Evolutionary conservation across 257 asterid genomes (phyloP).

Genomic region (Gardenia jasminoides): DNA sequence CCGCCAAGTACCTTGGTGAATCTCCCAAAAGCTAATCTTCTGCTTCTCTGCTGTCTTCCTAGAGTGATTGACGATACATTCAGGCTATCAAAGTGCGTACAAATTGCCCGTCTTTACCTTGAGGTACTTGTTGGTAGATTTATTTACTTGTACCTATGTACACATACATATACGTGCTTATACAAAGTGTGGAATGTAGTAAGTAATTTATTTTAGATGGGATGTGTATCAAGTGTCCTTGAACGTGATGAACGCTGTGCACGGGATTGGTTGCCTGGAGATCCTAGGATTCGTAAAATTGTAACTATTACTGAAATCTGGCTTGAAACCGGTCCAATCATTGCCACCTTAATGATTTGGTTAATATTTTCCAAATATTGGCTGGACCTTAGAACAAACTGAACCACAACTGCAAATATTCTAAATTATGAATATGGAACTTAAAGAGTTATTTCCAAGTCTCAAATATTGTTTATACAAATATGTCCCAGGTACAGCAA

Average conservation of each 20-base stretch:
- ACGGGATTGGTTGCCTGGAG: not conserved
- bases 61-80: slow-evolving; percentile 93
- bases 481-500: not conserved
- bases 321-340: not conserved
- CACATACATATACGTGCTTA: not conserved
- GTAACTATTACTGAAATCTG: not conserved
- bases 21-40: slow-evolving; percentile 5
- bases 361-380: no score
- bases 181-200: not conserved
- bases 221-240: not conserved
- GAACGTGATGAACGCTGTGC: not conserved
- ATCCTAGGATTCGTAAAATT: not conserved
- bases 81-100: slow-evolving; percentile 88
- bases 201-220: not conserved
- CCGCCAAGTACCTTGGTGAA: not conserved
- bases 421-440: not conserved
- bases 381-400: not conserved
- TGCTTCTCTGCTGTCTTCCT: slow-evolving; percentile 25
- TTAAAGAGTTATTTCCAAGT: not conserved
- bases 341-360: not conserved
- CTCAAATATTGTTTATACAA: not conserved
- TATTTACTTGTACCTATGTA: not conserved
- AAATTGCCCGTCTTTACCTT: slow-evolving; percentile 93
- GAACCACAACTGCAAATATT: no score
- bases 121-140: slow-evolving; percentile 49